These are phyloP conservation scores for Wallacemonas collosoma DNA, from an alignment of 208 protist genomes.

Conservation along the genomic window DNA sequence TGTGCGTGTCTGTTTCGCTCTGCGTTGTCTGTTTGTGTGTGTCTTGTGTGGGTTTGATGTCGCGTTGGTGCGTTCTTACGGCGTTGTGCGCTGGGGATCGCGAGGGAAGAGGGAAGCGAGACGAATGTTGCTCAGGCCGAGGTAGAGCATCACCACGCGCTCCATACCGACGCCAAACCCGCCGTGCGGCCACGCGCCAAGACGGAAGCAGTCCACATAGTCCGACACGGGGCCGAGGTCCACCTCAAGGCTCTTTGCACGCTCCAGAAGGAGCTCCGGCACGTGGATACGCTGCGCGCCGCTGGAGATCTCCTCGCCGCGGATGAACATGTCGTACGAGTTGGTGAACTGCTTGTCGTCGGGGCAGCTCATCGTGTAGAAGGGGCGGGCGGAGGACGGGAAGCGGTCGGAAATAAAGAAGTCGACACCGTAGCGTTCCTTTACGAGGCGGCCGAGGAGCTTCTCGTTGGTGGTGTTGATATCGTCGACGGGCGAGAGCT, in stretches of 20 bases:
- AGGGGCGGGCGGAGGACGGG: constrained; percentile 96
- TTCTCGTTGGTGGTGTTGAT: constrained; percentile 97
- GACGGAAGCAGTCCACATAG: constrained; percentile 99
- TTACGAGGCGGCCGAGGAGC: constrained; percentile 96
- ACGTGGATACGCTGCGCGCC: constrained; percentile 99
- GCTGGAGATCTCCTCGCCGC: constrained; percentile 99
- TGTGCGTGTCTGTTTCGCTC: neutral
- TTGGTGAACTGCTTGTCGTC: constrained; percentile 92
- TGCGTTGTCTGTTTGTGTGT: neutral
- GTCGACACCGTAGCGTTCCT: constrained; percentile 98
- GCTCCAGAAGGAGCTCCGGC: constrained; percentile 88
- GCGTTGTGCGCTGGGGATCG: constrained; percentile 96
- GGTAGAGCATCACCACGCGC: constrained; percentile 99
- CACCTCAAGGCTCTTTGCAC: constrained; percentile 80
- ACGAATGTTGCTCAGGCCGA: constrained; percentile 98
- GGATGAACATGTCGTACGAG: constrained; percentile 99
- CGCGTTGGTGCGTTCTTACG: constrained; percentile 64
- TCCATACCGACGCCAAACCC: constrained; percentile 99
- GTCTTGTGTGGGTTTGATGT: neutral
- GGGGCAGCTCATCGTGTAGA: constrained; percentile 99
- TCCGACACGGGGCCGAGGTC: constrained; percentile 88
- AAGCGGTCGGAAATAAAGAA: constrained; percentile 99
- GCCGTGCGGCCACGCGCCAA: constrained; percentile 98
- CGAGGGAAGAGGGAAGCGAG: constrained; percentile 98
- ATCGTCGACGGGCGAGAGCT: constrained; percentile 87